Percentiles rank a stretch among this genome's conserved stretches.
Conservation (phyloP, 768 basidiomycete genomes). For the Boletus rufocinnamomeus region DNA sequence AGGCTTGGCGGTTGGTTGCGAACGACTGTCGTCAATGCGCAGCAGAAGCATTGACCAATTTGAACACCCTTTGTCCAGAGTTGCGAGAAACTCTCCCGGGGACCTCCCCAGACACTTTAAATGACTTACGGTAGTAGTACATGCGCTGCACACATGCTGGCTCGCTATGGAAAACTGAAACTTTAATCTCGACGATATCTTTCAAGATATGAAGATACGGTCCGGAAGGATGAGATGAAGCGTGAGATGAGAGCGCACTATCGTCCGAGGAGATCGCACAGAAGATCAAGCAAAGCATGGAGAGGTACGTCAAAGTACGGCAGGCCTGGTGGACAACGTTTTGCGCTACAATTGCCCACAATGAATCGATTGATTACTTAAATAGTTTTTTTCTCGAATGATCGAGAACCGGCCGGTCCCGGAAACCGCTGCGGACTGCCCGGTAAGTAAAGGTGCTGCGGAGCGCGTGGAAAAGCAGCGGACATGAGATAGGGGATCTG, state of each 20-base stretch:
- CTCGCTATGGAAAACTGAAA: slow-evolving; percentile 10
- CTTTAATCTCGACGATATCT: slow-evolving; percentile 24
- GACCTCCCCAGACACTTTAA: slow-evolving; percentile 2
- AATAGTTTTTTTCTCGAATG: not conserved
- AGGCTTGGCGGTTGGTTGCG: slow-evolving; percentile 11
- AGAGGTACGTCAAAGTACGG: slow-evolving; percentile 24
- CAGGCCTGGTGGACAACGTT: not conserved
- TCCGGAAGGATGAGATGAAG: slow-evolving; percentile 1
- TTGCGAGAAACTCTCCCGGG: not conserved
- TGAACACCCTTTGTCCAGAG: not conserved
- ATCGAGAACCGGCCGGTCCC: slow-evolving; percentile 26
- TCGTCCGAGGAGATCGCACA: slow-evolving; percentile 29
- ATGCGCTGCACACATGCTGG: slow-evolving; percentile 13
- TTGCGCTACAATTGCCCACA: slow-evolving; percentile 3
- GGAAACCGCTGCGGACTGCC: slow-evolving; percentile 14
- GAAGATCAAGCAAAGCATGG: not conserved
- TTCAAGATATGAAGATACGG: slow-evolving; percentile 8
- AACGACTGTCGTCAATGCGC: slow-evolving; percentile 3
- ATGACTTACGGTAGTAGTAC: slow-evolving; percentile 15
- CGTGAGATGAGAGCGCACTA: slow-evolving; percentile 7
- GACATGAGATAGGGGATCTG: slow-evolving; percentile 8
- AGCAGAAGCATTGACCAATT: slow-evolving; percentile 3
- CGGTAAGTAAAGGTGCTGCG: slow-evolving; percentile 18
- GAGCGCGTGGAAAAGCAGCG: slow-evolving; percentile 13
- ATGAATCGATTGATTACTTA: slow-evolving; percentile 5